These are phyloP conservation scores for Chernovozyma aurita DNA, from an alignment of 1,139 yeast genomes.

Conservation along the genomic window DNA sequence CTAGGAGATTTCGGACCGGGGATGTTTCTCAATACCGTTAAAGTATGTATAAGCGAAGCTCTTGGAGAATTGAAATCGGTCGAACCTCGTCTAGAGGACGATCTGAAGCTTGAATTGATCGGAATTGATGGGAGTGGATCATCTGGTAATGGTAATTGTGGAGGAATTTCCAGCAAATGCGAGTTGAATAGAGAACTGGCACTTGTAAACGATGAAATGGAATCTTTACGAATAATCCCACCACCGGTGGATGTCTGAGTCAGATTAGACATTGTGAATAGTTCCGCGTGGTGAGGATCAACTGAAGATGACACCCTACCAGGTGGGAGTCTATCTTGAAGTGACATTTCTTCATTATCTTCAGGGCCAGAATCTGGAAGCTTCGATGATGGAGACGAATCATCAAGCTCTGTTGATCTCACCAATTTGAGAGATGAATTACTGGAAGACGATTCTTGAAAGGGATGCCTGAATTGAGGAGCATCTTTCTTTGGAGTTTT, in stretches of 20 bases:
- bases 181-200: slow-evolving; percentile 26
- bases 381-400: neutral
- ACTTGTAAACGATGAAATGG: slow-evolving; percentile 27
- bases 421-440: slow-evolving; percentile 1
- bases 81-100: slow-evolving; percentile 34
- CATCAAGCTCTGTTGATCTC: neutral
- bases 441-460: slow-evolving; percentile 37
- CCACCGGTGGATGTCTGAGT: neutral
- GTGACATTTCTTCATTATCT: neutral
- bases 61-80: slow-evolving; percentile 39
- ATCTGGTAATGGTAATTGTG: slow-evolving; percentile 50
- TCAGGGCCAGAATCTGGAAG: neutral
- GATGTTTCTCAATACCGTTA: slow-evolving; percentile 39
- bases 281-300: slow-evolving; percentile 18
- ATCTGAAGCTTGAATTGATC: slow-evolving; percentile 28
- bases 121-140: slow-evolving; percentile 49
- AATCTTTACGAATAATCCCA: slow-evolving; percentile 19
- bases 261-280: slow-evolving; percentile 1
- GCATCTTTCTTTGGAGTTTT: slow-evolving; percentile 27
- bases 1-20: slow-evolving; percentile 35
- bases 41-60: slow-evolving; percentile 39
- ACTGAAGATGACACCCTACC: slow-evolving; percentile 15
- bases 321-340: slow-evolving; percentile 10
- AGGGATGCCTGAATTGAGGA: slow-evolving; percentile 60
- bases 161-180: slow-evolving; percentile 46